These are phyloP conservation scores for Ambrosia trifida DNA, from an alignment of 129 eudicot species.

Conservation along the genomic window DNA sequence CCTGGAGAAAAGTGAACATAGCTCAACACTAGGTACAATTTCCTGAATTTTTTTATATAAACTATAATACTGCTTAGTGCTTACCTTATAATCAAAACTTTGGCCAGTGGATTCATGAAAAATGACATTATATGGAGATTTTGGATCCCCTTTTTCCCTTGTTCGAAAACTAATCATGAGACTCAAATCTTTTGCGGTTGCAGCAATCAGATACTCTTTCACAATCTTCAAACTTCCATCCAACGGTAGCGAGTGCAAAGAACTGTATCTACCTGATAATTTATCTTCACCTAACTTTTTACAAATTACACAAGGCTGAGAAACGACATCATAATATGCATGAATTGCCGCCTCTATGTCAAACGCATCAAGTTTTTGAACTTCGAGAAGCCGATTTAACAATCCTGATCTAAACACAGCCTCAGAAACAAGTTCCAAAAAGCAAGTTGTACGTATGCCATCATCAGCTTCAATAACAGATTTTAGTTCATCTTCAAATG, in stretches of 20 bases:
- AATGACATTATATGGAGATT: conserved; percentile 50
- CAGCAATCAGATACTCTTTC: conserved; percentile 70
- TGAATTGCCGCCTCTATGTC: conserved; percentile 98
- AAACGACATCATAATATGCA: conserved; percentile 81
- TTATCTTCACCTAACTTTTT: conserved; percentile 40
- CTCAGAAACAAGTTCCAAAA: conserved; percentile 70
- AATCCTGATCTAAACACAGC: conserved; percentile 55
- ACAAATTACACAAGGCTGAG: conserved; percentile 75
- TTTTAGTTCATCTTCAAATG: conserved; percentile 61
- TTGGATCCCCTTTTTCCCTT: conserved; percentile 42
- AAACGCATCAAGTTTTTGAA: conserved; percentile 73
- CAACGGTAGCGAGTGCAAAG: conserved; percentile 58
- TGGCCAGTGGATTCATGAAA: conserved; percentile 67
- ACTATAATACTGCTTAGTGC: neutral
- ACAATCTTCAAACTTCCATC: conserved; percentile 73
- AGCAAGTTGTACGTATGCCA: conserved; percentile 61
- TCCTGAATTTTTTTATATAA: neutral
- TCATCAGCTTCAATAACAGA: conserved; percentile 54
- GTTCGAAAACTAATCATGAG: conserved; percentile 80
- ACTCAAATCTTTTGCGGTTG: conserved; percentile 96
- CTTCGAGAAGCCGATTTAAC: conserved; percentile 69
- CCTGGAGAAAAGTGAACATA: conserved; percentile 45
- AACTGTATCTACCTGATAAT: conserved; percentile 40
- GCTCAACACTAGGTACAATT: neutral
- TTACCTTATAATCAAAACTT: conserved; percentile 82